phyloP scores from a whole-genome alignment of 176 grass and related monocot genomes.

The Oryza coarctata region DNA sequence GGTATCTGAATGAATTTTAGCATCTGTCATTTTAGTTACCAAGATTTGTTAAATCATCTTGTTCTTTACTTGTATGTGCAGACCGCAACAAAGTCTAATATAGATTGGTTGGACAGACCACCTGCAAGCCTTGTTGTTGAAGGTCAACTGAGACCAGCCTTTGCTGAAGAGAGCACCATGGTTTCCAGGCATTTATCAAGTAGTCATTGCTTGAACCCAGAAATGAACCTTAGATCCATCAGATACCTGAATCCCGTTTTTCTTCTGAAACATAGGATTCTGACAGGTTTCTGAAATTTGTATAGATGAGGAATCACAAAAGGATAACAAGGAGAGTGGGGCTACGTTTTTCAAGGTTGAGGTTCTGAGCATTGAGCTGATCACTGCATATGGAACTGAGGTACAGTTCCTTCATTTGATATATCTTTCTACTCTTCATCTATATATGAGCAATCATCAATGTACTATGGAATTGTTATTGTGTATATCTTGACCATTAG shows the following conservation, averaged over 20 bases:
- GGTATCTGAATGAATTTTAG: conserved; percentile 34
- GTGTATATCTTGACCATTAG: neutral
- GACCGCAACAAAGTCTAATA: conserved; percentile 49
- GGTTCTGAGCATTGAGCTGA: conserved; percentile 78
- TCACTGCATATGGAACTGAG: conserved; percentile 87
- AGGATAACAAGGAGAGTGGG: conserved; percentile 49
- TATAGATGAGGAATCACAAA: conserved; percentile 49
- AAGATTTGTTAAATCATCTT: neutral
- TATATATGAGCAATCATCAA: neutral
- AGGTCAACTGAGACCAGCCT: conserved; percentile 80
- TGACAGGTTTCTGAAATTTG: conserved; percentile 23
- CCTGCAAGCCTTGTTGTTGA: conserved; percentile 77
- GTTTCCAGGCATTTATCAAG: conserved; percentile 53
- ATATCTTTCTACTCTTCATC: neutral
- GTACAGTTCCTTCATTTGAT: conserved; percentile 19
- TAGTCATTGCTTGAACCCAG: conserved; percentile 4
- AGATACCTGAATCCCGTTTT: neutral
- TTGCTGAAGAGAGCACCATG: conserved; percentile 73
- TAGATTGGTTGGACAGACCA: conserved; percentile 87
- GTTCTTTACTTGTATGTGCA: conserved; percentile 19
- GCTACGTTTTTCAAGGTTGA: conserved; percentile 83
- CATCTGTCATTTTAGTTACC: neutral
- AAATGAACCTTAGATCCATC: neutral
- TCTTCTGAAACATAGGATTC: neutral
- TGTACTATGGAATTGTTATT: neutral